These are phyloP conservation scores for Fomitiporia mediterranea DNA, from an alignment of 1,284 basidiomycete species.

Conservation along the genomic window DNA sequence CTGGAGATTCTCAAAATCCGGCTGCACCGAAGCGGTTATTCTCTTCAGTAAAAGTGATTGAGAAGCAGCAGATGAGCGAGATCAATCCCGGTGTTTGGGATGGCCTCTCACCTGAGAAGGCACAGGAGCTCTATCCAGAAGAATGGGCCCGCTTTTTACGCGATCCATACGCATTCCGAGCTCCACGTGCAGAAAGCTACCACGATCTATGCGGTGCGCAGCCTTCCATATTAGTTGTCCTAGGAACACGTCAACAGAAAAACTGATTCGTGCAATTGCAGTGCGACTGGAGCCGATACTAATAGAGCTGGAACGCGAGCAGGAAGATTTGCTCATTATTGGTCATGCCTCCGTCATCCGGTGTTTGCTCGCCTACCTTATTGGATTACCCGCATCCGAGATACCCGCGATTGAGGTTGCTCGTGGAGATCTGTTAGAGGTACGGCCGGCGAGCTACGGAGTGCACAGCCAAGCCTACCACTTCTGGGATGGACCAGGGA, in stretches of 20 bases:
- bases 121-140: conserved; percentile 85
- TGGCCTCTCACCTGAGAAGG: conserved; percentile 87
- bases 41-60: conserved; percentile 75
- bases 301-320: conserved; percentile 77
- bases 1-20: conserved; percentile 16
- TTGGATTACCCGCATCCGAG: conserved; percentile 92
- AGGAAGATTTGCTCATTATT: conserved; percentile 74
- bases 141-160: conserved; percentile 91
- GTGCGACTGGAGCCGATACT: conserved; percentile 80
- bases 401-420: conserved; percentile 96
- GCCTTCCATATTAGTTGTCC: neutral
- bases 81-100: conserved; percentile 98
- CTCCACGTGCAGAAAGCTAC: conserved; percentile 91
- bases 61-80: conserved; percentile 95
- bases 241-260: neutral
- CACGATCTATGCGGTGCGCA: conserved; percentile 73
- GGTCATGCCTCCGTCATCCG: conserved; percentile 96
- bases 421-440: conserved; percentile 84
- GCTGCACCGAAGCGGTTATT: conserved; percentile 26
- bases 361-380: conserved; percentile 87
- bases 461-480: conserved; percentile 86
- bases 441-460: conserved; percentile 86
- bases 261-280: conserved; percentile 24
- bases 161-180: conserved; percentile 93
- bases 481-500: conserved; percentile 85